Conservation (phyloP, 805 yeast genomes). For the Kodamaea kaohsiungensis region DNA sequence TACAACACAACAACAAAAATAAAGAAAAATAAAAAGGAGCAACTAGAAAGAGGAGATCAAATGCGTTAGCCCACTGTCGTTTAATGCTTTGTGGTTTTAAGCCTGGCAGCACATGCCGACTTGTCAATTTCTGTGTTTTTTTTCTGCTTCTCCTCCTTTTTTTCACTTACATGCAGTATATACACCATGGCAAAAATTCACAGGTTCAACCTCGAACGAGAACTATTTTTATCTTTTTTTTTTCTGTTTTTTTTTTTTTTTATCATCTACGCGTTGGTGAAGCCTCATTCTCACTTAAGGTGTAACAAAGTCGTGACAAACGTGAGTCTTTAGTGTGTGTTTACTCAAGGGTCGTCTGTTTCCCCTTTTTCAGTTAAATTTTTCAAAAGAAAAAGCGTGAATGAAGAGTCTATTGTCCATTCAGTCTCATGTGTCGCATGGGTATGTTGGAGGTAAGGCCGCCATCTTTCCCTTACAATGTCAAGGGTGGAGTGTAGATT, state of each 20-base stretch:
- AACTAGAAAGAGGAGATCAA: not conserved
- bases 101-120: not conserved
- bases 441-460: constrained; percentile 71
- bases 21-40: not conserved
- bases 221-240: not conserved
- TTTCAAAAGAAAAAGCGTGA: not conserved
- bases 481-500: constrained; percentile 71
- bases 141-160: not conserved
- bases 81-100: not conserved
- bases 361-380: not conserved
- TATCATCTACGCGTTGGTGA: not conserved
- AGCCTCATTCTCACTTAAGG: not conserved
- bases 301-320: not conserved
- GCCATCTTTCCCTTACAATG: constrained; percentile 65
- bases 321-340: not conserved
- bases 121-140: too few species aligned
- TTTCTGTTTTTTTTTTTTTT: too few species aligned
- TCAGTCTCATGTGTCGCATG: constrained; percentile 73
- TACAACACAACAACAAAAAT: not conserved
- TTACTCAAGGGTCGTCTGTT: not conserved
- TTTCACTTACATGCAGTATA: not conserved
- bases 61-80: not conserved
- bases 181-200: not conserved
- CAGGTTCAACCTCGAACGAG: not conserved
- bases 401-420: constrained; percentile 46